Evolutionary conservation across 768 basidiomycete species (phyloP), one percentile per base, ranked within the genome.

Genomic region (Rhizopogon sp.): DNA sequence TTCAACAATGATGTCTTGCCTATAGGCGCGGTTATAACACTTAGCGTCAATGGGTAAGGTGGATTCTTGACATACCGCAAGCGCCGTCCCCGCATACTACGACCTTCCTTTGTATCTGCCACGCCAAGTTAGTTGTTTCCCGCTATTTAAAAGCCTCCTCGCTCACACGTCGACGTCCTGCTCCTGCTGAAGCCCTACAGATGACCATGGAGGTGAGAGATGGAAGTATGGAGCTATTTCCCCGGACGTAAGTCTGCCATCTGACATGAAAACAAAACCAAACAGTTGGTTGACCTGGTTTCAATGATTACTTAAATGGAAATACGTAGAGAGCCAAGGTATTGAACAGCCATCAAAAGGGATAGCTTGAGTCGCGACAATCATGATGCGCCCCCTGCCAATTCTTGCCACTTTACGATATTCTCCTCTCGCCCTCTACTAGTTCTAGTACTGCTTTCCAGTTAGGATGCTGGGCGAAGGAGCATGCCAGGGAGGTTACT

Each of bases 21-120:
- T 88, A 61, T 31, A 9, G 28, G 10, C 20, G 22, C 8, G 44
- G 16, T 8, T 35, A n/a, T 47, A 28, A 25, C 20, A 13, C 22
- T 13, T 52, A n/a, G 51, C 25, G 5, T 39, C 22, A 9, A 46
- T 11, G 17, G 37, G 35, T 39, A 20, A 22, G 29, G 43, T 25
- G 22, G 41, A 25, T 44, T 10, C 35, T 60, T 59, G 64, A 61
- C 81, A 56, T 65, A 89, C 95, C 95, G 64, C 90, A 94, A 52
- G 95, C 95, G 61, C 95, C 95, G 72, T 98, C 95, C 39, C 95
- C 95, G 58, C 94, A 88, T n/a, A 98, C 95, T 28, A 94, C 89
- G 39, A 91, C 74, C 71, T 87, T 85, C 52, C 81, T 73, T 65
- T 79, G 79, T 46, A 80, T 61, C 78, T 79, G 60, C 6, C 44